phyloP scores from a whole-genome alignment of 2,329 filamentous ascomycete species.

The Cadophora sp. region DNA sequence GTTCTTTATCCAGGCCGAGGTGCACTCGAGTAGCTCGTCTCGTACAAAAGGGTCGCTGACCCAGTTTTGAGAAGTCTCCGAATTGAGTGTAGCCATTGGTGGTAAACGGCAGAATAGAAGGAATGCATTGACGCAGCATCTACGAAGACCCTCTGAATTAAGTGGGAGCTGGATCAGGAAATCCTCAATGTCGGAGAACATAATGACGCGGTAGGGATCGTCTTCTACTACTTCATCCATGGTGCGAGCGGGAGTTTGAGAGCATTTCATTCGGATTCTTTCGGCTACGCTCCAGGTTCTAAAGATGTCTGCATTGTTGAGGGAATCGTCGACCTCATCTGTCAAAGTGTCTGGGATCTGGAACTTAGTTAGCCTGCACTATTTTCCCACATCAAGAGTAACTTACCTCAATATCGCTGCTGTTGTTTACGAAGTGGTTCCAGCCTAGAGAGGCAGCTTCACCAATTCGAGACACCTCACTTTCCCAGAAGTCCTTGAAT shows the following conservation, averaged over 20 bases:
- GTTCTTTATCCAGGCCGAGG: slow-evolving; percentile 29
- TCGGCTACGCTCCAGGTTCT: slow-evolving; percentile 61
- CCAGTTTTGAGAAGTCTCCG: slow-evolving; percentile 42
- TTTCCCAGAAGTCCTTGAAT: slow-evolving; percentile 86
- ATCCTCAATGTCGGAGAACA: slow-evolving; percentile 77
- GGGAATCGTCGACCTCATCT: slow-evolving; percentile 31
- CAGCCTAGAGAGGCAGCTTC: slow-evolving; percentile 77
- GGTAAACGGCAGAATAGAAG: slow-evolving; percentile 72
- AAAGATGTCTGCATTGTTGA: slow-evolving; percentile 45
- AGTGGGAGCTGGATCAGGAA: slow-evolving; percentile 62
- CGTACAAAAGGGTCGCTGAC: slow-evolving; percentile 62
- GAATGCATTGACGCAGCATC: slow-evolving; percentile 71
- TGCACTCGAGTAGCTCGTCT: slow-evolving; percentile 48
- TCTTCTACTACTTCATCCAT: slow-evolving; percentile 77
- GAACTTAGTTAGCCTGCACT: slow-evolving; percentile 14
- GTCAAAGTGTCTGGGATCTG: slow-evolving; percentile 30
- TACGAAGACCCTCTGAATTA: slow-evolving; percentile 47
- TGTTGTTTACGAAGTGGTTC: slow-evolving; percentile 55
- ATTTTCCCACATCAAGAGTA: slow-evolving; percentile 37
- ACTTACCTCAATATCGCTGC: slow-evolving; percentile 16
- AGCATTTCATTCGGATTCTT: slow-evolving; percentile 51
- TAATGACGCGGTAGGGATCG: slow-evolving; percentile 82
- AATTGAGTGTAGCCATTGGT: slow-evolving; percentile 46
- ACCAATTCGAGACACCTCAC: slow-evolving; percentile 79
- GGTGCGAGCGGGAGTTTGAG: slow-evolving; percentile 72